phyloP scores from a whole-genome alignment of 352 stramenopile genomes.

The Phytophthora cajani region DNA sequence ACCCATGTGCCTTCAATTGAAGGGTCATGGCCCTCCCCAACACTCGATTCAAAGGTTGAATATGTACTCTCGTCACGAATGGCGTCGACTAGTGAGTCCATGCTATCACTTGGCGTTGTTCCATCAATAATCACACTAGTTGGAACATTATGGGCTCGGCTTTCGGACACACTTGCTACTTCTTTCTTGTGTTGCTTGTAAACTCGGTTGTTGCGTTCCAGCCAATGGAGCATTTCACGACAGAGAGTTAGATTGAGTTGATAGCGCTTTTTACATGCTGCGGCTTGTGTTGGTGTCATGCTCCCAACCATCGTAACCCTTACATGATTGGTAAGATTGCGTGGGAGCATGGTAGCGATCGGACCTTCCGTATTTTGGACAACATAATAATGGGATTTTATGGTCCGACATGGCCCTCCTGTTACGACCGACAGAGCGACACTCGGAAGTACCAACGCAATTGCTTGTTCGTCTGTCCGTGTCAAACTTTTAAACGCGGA shows the following conservation, averaged over 20 bases:
- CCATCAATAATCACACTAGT: conserved; percentile 5
- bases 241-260: not conserved
- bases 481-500: not conserved
- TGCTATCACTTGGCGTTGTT: no score
- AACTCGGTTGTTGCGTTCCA: not conserved
- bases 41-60: no score
- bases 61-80: no score
- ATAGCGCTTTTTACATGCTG: conserved; percentile 10
- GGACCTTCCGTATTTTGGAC: conserved; percentile 18
- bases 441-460: not conserved
- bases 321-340: not conserved
- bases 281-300: not conserved
- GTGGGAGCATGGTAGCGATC: conserved; percentile 8
- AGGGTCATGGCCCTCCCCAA: no score
- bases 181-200: not conserved
- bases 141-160: not conserved
- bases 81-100: no score
- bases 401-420: conserved; percentile 1
- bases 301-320: conserved; percentile 9
- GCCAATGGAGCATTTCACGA: not conserved
- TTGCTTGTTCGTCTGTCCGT: not conserved
- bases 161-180: no score
- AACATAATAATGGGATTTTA: conserved; percentile 22
- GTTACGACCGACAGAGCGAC: conserved; percentile 10
- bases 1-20: no score